phyloP scores from a whole-genome alignment of 176 grass and related monocot species.

The Oryza punctata region DNA sequence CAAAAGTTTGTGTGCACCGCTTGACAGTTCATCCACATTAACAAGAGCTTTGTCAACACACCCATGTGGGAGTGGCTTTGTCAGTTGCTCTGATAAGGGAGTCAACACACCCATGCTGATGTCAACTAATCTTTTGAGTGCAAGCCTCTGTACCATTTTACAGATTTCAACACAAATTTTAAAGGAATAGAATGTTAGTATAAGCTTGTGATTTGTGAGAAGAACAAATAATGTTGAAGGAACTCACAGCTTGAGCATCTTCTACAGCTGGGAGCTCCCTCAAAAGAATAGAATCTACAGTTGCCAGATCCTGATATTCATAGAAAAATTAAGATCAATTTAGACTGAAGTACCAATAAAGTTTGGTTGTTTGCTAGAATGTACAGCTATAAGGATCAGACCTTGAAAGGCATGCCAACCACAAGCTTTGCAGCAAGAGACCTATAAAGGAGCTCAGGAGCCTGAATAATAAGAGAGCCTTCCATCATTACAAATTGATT shows the following conservation, averaged over 20 bases:
- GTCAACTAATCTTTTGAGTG: constrained; percentile 94
- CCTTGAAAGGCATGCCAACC: constrained; percentile 99
- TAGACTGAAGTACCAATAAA: constrained; percentile 36
- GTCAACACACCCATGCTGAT: constrained; percentile 89
- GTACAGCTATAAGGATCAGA: constrained; percentile 54
- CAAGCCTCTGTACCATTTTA: constrained; percentile 80
- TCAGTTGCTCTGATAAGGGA: constrained; percentile 87
- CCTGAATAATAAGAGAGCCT: constrained; percentile 48
- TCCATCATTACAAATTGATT: constrained; percentile 29
- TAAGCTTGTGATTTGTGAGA: not conserved
- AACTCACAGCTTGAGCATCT: constrained; percentile 81
- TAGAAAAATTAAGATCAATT: constrained; percentile 34
- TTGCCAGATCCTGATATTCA: constrained; percentile 83
- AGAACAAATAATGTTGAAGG: constrained; percentile 11
- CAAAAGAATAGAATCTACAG: constrained; percentile 97
- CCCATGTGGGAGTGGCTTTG: constrained; percentile 84
- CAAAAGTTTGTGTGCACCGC: constrained; percentile 81
- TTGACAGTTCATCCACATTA: constrained; percentile 82
- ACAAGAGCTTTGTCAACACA: constrained; percentile 86
- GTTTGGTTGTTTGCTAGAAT: not conserved
- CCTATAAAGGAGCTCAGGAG: constrained; percentile 77
- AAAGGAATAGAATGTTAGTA: not conserved
- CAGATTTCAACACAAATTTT: constrained; percentile 24
- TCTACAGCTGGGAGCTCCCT: constrained; percentile 90
- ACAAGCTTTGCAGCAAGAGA: constrained; percentile 89